Evolutionary conservation across 202 grass and related monocot species (phyloP), one percentile per base, ranked within the genome.

Genomic region (Digitaria exilis): DNA sequence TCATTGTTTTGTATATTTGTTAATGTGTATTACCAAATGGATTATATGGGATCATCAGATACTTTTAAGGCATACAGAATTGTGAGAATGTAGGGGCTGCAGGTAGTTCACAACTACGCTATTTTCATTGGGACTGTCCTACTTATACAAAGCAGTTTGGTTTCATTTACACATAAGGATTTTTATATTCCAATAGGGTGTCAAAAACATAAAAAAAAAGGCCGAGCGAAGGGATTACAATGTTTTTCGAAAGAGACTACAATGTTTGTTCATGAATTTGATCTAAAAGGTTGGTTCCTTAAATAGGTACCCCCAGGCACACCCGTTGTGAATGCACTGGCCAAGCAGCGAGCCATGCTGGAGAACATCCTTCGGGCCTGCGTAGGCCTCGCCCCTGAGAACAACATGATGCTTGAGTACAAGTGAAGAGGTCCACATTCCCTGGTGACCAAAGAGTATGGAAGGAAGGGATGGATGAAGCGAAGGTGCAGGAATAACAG

Each of bases 351-450:
- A 50, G 89, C 91, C 26, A 97, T 94, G 94, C 82, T 94, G 44
- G 94, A 97, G 85, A 97, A 97, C 84, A 93, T 93, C 52, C 71
- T 97, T 43, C 88, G 91, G 49, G 94, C 94, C 19, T 97, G 89
- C 50, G 80, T 97, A 51, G 89, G 94, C 3, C 71, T 97, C 25
- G 85, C 89, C 14, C 91, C 94, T 35, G 94, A 97, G 72, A 97
- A 94, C 80, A 93, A 94, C 67, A 97, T 97, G 91, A 80, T 93
- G 16, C 84, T 97, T 31, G 91, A 94, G 83, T 88, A 97, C 89
- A 97, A 97, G 79, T 97, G 17, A 78, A 15, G 18, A 17, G 45
- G 4, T 17, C 1, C 15, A 51, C 51, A 39, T 69, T 18, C 31
- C 39, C 31, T 51, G 18, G 44, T 63, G 60, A 39, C 21, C 8